A percentile compares a stretch with the other conserved stretches of the same genome.
Evolutionary conservation across 768 basidiomycete genomes (phyloP).

Genomic region (Lactarius psammicola): DNA sequence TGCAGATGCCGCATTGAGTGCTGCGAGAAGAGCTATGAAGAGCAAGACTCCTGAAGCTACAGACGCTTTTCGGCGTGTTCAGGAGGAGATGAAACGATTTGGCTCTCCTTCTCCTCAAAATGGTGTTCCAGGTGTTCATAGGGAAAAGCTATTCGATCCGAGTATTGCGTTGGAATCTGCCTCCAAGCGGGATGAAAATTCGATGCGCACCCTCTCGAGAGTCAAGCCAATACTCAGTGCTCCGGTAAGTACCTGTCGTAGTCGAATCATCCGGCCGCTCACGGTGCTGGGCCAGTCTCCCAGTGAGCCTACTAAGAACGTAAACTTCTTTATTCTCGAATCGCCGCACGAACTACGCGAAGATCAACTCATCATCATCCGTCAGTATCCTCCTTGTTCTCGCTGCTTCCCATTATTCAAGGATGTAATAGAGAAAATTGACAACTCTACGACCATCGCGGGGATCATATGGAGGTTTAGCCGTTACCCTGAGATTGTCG

Average conservation of each 20-base stretch:
- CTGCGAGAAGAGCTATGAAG: neutral
- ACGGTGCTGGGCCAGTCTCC: neutral
- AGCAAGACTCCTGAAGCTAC: neutral
- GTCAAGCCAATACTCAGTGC: neutral
- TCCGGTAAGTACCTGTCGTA: neutral
- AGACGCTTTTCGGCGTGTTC: neutral
- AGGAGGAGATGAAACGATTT: neutral
- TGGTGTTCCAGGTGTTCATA: neutral
- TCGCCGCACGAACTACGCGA: neutral
- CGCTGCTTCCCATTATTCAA: neutral
- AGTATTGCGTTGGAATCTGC: neutral
- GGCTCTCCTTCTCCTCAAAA: neutral
- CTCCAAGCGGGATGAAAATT: neutral
- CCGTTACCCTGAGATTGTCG: neutral
- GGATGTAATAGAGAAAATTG: neutral
- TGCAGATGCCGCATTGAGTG: slow-evolving; percentile 4
- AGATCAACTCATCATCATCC: neutral
- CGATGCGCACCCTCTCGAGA: neutral
- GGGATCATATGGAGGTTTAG: slow-evolving; percentile 2
- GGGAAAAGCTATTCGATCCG: neutral
- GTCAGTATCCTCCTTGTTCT: neutral
- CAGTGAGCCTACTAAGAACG: neutral
- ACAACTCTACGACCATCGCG: neutral
- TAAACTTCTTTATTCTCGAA: neutral
- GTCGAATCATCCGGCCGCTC: neutral